Evolutionary conservation across 2,329 filamentous ascomycete genomes (phyloP).

Genomic region (Ophiognomonia clavigignenti-juglandacearum): DNA sequence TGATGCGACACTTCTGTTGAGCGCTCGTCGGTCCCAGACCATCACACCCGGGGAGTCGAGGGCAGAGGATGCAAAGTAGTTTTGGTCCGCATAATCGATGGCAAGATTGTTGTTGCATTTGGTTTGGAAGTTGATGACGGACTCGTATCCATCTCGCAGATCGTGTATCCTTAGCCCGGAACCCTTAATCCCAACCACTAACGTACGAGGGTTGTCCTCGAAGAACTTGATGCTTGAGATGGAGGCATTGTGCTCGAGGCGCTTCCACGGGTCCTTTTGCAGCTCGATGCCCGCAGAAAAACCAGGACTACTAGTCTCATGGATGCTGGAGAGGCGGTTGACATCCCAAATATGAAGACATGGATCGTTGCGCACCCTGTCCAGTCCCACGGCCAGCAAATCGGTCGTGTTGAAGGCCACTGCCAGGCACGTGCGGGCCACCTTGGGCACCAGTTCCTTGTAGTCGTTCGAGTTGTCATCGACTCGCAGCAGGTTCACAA

Average conservation of each 20-base stretch:
- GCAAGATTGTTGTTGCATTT: slow-evolving; percentile 67
- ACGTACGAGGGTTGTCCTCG: slow-evolving; percentile 66
- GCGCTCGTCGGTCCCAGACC: slow-evolving; percentile 73
- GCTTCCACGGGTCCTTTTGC: slow-evolving; percentile 52
- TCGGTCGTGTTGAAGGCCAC: slow-evolving; percentile 73
- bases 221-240: slow-evolving; percentile 82
- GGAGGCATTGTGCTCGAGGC: slow-evolving; percentile 63
- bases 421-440: slow-evolving; percentile 73
- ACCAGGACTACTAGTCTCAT: slow-evolving; percentile 36
- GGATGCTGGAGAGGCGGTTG: slow-evolving; percentile 51
- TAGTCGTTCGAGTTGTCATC: slow-evolving; percentile 64
- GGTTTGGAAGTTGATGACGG: slow-evolving; percentile 57
- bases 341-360: slow-evolving; percentile 82
- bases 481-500: slow-evolving; percentile 69
- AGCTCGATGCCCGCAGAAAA: slow-evolving; percentile 44
- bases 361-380: slow-evolving; percentile 75
- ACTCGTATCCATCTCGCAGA: slow-evolving; percentile 46
- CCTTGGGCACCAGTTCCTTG: slow-evolving; percentile 64
- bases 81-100: slow-evolving; percentile 74
- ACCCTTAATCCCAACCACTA: slow-evolving; percentile 71
- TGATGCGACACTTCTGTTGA: slow-evolving; percentile 46
- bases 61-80: slow-evolving; percentile 79
- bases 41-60: slow-evolving; percentile 69
- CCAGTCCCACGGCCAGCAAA: slow-evolving; percentile 71
- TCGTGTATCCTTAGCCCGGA: slow-evolving; percentile 74